Conservation (phyloP, 164 flowering plant genomes). For the Piper betle region DNA sequence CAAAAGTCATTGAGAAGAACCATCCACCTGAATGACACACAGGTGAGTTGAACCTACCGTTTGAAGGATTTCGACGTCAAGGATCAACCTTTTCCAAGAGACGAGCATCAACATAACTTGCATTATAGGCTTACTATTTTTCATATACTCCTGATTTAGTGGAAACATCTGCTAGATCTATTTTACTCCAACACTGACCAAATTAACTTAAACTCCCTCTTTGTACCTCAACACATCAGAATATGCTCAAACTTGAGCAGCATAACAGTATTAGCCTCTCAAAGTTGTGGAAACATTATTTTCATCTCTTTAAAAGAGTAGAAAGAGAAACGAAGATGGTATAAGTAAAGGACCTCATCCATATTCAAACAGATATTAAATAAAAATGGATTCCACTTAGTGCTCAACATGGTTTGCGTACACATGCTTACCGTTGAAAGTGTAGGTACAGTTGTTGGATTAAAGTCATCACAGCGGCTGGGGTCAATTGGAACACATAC, state of each 20-base stretch:
- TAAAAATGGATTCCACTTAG: no score
- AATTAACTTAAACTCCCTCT: no score
- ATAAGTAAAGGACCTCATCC: not conserved
- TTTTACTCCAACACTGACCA: not conserved
- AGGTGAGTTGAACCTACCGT: no score
- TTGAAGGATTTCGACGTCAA: no score
- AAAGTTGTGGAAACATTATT: not conserved
- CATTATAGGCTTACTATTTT: no score
- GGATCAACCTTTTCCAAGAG: no score
- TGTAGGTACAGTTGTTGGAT: slow-evolving; percentile 80
- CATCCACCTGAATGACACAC: no score
- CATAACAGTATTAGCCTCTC: not conserved
- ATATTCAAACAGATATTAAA: not conserved
- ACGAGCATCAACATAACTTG: no score
- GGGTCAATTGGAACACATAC: slow-evolving; percentile 97
- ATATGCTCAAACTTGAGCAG: not conserved
- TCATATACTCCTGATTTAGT: not conserved
- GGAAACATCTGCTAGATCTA: not conserved
- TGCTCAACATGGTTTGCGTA: not conserved
- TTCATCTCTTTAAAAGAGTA: not conserved
- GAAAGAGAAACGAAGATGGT: not conserved
- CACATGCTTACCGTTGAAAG: slow-evolving; percentile 54
- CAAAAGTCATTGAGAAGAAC: no score
- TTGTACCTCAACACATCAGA: not conserved
- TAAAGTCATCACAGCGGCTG: slow-evolving; percentile 68